These are phyloP conservation scores for Dissophora globulifera DNA, from an alignment of 192 early-diverging fungal genomes.

Conservation along the genomic window DNA sequence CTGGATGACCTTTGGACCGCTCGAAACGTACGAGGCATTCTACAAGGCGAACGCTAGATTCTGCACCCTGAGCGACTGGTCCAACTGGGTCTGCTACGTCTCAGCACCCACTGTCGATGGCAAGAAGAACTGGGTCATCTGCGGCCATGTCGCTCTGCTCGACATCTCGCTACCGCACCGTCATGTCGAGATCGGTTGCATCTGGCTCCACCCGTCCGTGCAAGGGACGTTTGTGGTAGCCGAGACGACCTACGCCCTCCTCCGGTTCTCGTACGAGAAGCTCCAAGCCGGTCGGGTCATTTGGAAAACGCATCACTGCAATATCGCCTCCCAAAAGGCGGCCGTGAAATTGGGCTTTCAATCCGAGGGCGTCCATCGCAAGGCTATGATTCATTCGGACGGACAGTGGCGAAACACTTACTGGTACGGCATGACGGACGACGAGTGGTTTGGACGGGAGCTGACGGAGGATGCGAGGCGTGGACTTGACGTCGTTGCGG, in stretches of 20 bases:
- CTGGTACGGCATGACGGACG: constrained; percentile 47
- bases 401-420: constrained; percentile 37
- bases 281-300: constrained; percentile 40
- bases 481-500: background rate
- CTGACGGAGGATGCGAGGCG: constrained; percentile 5
- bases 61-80: background rate
- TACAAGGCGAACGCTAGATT: constrained; percentile 16
- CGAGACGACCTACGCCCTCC: constrained; percentile 33
- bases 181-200: constrained; percentile 17
- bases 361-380: constrained; percentile 32
- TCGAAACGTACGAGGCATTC: constrained; percentile 14
- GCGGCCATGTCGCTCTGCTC: constrained; percentile 31
- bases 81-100: constrained; percentile 39
- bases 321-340: constrained; percentile 56
- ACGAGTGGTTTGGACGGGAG: constrained; percentile 49
- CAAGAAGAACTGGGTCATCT: constrained; percentile 25
- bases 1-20: constrained; percentile 25
- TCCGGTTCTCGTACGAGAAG: constrained; percentile 34
- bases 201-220: constrained; percentile 48
- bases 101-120: background rate
- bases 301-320: constrained; percentile 56
- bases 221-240: constrained; percentile 43
- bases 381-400: constrained; percentile 48
- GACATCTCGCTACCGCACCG: constrained; percentile 27
- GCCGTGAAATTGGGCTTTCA: constrained; percentile 52